Base-by-base conservation (phyloP, 1,284 basidiomycete genomes). In the Ganoderma meredithae region DNA sequence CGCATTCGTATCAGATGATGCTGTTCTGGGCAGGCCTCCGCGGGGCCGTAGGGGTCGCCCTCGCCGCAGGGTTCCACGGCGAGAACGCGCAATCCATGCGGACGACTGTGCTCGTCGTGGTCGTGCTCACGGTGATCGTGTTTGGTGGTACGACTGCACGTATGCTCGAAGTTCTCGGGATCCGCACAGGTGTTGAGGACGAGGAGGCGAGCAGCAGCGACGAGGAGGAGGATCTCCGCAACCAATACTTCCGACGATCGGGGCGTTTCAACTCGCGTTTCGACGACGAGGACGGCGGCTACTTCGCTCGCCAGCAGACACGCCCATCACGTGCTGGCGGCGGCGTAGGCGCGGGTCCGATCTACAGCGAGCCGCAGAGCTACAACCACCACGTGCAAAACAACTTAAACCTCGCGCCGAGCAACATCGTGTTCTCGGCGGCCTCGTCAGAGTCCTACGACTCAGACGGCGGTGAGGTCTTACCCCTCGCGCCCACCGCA, bases 1-100 rank as follows among this genome's bases (percentile, higher is more conserved):
- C 96, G 0, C 96, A 98, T 79, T 96, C 95, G 19, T 97, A 98
- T 75, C 96, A 97, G 76, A 96, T 97, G 95, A 96, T 98, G 97
- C 83, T 99, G 25, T 99, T 99, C 82, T 99, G 97, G 98, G 97
- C 97, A 0, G 98, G 98, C 9, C 83, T 99, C 62, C 88, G 97
- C 41, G 97, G 97, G 65, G 97, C 97, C 0, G 97, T 99, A 47
- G 97, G 98, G 31, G 98, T 99, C 31, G 97, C 97, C 3, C 88
- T 99, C 17, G 97, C 97, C 2, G 94, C 95, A 2, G 97, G 97
- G 9, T 98, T 99, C 84, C 91, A 92, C 70, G 97, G 96, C 36
- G 86, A 92, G 56, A 97, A 97, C 76, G 96, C 95, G 0, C 90
- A 95, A 74, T 95, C 95, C 25, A 84, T 99, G 69, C 87, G 97